phyloP scores from a whole-genome alignment of 2,329 filamentous ascomycete genomes.

The Apiospora aurea region DNA sequence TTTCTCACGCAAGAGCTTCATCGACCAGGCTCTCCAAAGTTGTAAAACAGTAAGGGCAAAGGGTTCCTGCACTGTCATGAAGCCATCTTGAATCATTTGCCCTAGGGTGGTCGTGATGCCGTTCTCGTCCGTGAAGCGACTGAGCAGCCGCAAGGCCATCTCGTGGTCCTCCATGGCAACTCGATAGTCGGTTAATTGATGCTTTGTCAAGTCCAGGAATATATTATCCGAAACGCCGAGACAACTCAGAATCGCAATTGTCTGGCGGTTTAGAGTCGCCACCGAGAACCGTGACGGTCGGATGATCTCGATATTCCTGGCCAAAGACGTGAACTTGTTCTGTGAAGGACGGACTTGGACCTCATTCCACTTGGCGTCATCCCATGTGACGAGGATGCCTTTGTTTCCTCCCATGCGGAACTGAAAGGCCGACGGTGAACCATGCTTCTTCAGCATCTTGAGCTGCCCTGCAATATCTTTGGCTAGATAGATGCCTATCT shows the following conservation, averaged over 20 bases:
- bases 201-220: constrained; percentile 72
- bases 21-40: constrained; percentile 87
- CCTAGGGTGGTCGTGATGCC: constrained; percentile 78
- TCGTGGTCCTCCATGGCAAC: constrained; percentile 70
- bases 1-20: constrained; percentile 92
- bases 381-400: constrained; percentile 81
- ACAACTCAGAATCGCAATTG: constrained; percentile 82
- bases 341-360: constrained; percentile 86
- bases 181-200: constrained; percentile 73
- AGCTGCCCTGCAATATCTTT: constrained; percentile 77
- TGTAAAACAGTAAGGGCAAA: constrained; percentile 81
- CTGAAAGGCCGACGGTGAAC: constrained; percentile 83
- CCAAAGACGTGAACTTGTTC: constrained; percentile 79
- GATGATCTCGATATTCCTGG: constrained; percentile 84
- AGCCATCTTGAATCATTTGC: constrained; percentile 79
- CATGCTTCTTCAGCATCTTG: constrained; percentile 59
- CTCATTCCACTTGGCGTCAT: constrained; percentile 69
- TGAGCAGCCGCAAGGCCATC: constrained; percentile 72
- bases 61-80: constrained; percentile 77
- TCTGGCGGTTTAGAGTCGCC: constrained; percentile 87
- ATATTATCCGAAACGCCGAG: constrained; percentile 73
- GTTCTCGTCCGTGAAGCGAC: constrained; percentile 83
- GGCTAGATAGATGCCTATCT: constrained; percentile 82
- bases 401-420: constrained; percentile 94
- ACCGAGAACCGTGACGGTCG: constrained; percentile 77